phyloP scores from a whole-genome alignment of 371 early-diverging fungal species.

The Actinomucor elegans region DNA sequence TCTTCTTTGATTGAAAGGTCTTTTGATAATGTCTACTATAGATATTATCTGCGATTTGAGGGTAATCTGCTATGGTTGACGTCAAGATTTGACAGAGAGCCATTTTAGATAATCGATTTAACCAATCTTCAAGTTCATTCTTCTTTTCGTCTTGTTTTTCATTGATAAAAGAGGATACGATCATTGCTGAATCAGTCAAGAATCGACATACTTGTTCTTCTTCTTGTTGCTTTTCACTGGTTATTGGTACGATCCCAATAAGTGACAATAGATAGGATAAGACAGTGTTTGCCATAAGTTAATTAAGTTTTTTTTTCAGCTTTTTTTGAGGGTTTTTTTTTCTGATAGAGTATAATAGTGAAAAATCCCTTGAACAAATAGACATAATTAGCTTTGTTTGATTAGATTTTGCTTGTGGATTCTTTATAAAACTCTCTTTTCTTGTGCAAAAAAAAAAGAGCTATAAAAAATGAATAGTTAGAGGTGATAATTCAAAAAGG shows the following conservation, averaged over 20 bases:
- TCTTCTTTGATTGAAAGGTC: slow-evolving; percentile 4
- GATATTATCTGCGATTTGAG: slow-evolving; percentile 20
- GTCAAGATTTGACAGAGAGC: slow-evolving; percentile 33
- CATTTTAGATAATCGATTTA: slow-evolving; percentile 30
- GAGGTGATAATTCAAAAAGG: too few species aligned
- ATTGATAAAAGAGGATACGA: too few species aligned
- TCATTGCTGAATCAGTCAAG: slow-evolving; percentile 25
- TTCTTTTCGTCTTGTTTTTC: slow-evolving; percentile 4
- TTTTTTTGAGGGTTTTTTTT: slow-evolving; percentile 15
- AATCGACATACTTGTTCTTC: slow-evolving; percentile 16
- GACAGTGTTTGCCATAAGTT: slow-evolving; percentile 16
- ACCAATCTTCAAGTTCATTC: slow-evolving; percentile 18
- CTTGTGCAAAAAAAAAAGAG: neutral
- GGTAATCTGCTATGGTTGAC: slow-evolving; percentile 20
- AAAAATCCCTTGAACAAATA: slow-evolving; percentile 16
- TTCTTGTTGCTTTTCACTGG: slow-evolving; percentile 2
- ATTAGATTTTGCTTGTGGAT: too few species aligned
- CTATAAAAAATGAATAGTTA: too few species aligned
- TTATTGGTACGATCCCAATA: slow-evolving; percentile 23
- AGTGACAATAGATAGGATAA: slow-evolving; percentile 22
- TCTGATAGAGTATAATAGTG: slow-evolving; percentile 4
- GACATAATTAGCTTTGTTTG: slow-evolving; percentile 16
- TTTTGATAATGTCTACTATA: slow-evolving; percentile 16
- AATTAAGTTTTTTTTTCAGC: slow-evolving; percentile 4
- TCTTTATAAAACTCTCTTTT: slow-evolving; percentile 4